phyloP scores from a whole-genome alignment of 139 green algal genomes.

The Chlorella sp. region DNA sequence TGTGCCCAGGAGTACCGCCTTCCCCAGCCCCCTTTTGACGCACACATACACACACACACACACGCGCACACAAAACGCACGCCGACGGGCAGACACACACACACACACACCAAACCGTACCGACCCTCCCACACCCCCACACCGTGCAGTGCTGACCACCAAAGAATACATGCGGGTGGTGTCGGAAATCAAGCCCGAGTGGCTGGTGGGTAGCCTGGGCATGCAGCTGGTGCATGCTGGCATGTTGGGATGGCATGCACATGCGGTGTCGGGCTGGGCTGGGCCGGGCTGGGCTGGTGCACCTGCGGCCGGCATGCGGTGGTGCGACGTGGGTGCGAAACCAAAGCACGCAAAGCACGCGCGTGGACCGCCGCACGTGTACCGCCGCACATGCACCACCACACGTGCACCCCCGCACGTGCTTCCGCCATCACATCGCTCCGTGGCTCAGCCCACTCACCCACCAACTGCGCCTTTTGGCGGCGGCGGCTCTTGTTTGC shows the following conservation, averaged over 20 bases:
- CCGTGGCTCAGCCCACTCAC: background rate
- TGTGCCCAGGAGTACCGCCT: too few species aligned
- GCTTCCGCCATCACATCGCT: background rate
- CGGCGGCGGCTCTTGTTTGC: too few species aligned
- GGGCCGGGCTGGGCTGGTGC: too few species aligned
- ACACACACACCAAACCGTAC: background rate
- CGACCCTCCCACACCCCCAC: constrained; percentile 44
- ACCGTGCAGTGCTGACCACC: constrained; percentile 86
- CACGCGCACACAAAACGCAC: background rate
- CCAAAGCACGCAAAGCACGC: background rate
- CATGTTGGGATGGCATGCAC: background rate
- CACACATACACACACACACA: too few species aligned
- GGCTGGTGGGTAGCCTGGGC: constrained; percentile 67
- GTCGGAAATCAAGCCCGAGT: constrained; percentile 95
- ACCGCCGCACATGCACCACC: background rate
- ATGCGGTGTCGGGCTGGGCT: background rate
- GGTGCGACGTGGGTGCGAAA: background rate
- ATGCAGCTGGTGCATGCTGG: background rate
- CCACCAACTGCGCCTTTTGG: background rate
- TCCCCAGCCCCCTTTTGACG: too few species aligned
- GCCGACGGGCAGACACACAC: too few species aligned
- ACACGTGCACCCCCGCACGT: too few species aligned
- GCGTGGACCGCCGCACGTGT: background rate
- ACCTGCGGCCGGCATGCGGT: background rate
- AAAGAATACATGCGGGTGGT: constrained; percentile 98